Percentiles rank a stretch among this genome's conserved stretches.
phyloP scores from a whole-genome alignment of 192 early-diverging fungal species.

The Backusella westeae region DNA sequence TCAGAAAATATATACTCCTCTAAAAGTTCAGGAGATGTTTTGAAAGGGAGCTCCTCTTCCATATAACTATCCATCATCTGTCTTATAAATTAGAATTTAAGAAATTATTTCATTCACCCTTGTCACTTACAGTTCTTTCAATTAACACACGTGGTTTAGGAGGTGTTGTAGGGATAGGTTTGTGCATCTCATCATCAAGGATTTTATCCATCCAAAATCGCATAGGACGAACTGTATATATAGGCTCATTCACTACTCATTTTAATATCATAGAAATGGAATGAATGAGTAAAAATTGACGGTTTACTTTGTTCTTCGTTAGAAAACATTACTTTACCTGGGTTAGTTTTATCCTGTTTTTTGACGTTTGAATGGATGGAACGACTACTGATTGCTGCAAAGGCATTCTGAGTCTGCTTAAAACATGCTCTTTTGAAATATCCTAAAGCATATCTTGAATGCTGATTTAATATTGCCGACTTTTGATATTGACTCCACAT shows the following conservation, averaged over 20 bases:
- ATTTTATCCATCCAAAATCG: slow-evolving; percentile 46
- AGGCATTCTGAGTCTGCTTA: neutral
- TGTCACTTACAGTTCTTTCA: slow-evolving; percentile 25
- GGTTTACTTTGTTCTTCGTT: neutral
- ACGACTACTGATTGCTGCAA: neutral
- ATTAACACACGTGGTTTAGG: slow-evolving; percentile 5
- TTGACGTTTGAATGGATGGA: neutral
- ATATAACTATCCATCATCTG: slow-evolving; percentile 72
- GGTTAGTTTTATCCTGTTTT: neutral
- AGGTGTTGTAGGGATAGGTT: slow-evolving; percentile 4
- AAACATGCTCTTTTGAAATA: neutral
- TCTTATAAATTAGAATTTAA: neutral
- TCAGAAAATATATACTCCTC: slow-evolving; percentile 82
- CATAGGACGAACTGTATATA: slow-evolving; percentile 36
- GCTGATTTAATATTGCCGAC: neutral
- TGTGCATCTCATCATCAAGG: slow-evolving; percentile 17
- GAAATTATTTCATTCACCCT: neutral
- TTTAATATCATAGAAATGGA: neutral
- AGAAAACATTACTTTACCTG: neutral
- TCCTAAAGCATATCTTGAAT: neutral
- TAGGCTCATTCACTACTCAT: neutral
- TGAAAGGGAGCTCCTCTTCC: slow-evolving; percentile 76
- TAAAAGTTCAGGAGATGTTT: slow-evolving; percentile 63
- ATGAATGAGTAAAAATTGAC: neutral
- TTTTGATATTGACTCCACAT: slow-evolving; percentile 2